Base-by-base conservation (phyloP, 2,329 filamentous ascomycete species). In the Nemania sp. region DNA sequence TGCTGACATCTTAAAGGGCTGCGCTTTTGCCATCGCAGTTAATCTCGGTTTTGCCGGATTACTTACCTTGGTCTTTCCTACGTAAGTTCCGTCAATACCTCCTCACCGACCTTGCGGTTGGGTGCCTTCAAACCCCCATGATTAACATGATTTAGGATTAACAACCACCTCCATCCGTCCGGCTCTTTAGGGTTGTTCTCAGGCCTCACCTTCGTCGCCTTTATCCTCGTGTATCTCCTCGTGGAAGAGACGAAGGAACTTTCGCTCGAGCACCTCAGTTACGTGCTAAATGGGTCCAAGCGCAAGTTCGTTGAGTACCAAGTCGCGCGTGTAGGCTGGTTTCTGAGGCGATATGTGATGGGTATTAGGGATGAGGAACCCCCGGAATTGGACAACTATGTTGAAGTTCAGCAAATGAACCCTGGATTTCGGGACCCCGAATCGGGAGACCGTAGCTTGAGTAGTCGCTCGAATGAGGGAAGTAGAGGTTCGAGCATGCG, bases 201-300 rank as follows among this genome's bases (percentile, higher is more conserved):
- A 10, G 59, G 49, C n/a, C 35, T 62, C 35, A 62, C 43, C n/a
- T 55, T 62, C n/a, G 1, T 62, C 27, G 59, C 49, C n/a, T 62
- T 62, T 18, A n/a, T 55, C 6, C 59, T 61, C 13, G 58, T 61
- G 13, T 61, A 52, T 61, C 58, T 61, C 3, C 29, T 61, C 1
- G 59, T 62, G 1, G 59, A 62, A 47, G 59, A 62, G 38, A 62
- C 59, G 7, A 62, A 55, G n/a, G 49, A 55, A 15, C 49, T 54
- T n/a, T 62, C 59, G 8, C 59, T 62, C 1, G 59, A 62, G 35
- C 22, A 62, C 27, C 51, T 62, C 11, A 55, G 51, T 15, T 54
- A 54, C 24, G 51, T 62, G n/a, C 24, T 62, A 26, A 55, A 62
- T 27, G 38, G 24, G 49, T 43, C 49, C 11, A 62, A 62, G 35